Evolutionary conservation across 2,329 filamentous ascomycete genomes (phyloP), one percentile per base, ranked within the genome.

Genomic region (Claviceps sp.): DNA sequence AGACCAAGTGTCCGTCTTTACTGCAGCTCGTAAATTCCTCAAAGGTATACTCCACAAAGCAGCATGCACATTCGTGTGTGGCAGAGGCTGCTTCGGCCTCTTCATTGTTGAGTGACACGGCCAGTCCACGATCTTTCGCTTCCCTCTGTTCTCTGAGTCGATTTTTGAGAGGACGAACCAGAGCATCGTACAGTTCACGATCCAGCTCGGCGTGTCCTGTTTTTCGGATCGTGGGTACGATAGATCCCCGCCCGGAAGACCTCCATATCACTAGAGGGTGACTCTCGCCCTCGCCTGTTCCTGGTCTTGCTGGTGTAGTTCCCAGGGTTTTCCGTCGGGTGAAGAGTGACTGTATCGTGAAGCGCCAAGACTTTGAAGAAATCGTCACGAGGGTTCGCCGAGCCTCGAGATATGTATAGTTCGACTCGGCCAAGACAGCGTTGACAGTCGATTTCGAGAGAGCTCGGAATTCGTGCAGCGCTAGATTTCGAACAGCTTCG

Each of bases 371-470:
- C 64, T 82, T 86, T 45, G 79, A 78, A 6, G 83, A 82, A 13
- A 91, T 68, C 1, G 75, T 76, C 50, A 86, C 77, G 16, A 93
- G 76, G 2, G 83, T 86, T 16, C 77, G 78, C 39, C 87, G 77
- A 13, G 85, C 82, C 34, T 83, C 77, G 22, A 84, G 80, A 60
- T 91, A 93, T 8, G 83, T 85, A 66, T 87, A 82, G 67, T 93
- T 93, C 61, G 78, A 81, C 65, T 93, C 87, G 48, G 86, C 87
- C 47, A 93, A 75, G 7, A 93, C 86, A 8, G 84, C 87, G 61
- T 83, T 81, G 66, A 91, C 85, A 3, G 85, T 82, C 1, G 85
- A 87, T 53, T 79, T 78, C 13, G 84, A 82, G 43, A 91, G 70
- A 19, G 82, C 84, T 60, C 81, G 84, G 70, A 91, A 93, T 66